phyloP scores from a whole-genome alignment of 805 yeast genomes.

The Saccharomycopsis guyanensis region DNA sequence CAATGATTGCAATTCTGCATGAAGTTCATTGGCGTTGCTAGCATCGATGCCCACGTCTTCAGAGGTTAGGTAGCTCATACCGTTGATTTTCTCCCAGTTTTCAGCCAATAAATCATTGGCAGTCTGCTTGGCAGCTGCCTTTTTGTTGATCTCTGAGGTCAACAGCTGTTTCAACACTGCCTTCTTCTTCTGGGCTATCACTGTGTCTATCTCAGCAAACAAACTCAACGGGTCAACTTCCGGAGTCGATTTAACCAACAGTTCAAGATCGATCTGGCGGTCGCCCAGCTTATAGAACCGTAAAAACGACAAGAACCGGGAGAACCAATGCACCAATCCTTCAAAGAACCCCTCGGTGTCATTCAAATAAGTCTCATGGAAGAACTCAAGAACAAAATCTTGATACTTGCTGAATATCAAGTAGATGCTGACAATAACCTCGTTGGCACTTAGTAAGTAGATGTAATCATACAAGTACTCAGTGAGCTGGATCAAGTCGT shows the following conservation, averaged over 20 bases:
- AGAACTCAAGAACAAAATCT: conserved; percentile 60
- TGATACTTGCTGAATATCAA: conserved; percentile 65
- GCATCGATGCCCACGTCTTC: conserved; percentile 38
- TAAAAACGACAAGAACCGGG: conserved; percentile 53
- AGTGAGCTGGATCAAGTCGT: conserved; percentile 54
- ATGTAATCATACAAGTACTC: conserved; percentile 43
- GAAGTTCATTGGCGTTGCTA: conserved; percentile 10
- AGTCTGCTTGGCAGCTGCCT: conserved; percentile 22
- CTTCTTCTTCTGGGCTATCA: conserved; percentile 34
- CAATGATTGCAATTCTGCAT: conserved; percentile 8
- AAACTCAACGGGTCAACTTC: conserved; percentile 27
- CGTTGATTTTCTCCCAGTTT: conserved; percentile 38
- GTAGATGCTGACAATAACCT: conserved; percentile 62
- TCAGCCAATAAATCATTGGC: conserved; percentile 29
- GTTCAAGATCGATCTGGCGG: conserved; percentile 7
- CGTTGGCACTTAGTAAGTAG: conserved; percentile 44
- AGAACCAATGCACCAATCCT: conserved; percentile 67
- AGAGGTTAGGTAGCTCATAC: conserved; percentile 34
- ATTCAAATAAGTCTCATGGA: conserved; percentile 74
- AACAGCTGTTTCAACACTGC: conserved; percentile 26
- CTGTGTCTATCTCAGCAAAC: conserved; percentile 32
- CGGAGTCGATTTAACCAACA: conserved; percentile 11
- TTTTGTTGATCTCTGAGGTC: conserved; percentile 24
- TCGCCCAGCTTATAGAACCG: conserved; percentile 43
- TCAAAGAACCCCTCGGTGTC: conserved; percentile 69